Evolutionary conservation across 2,329 filamentous ascomycete species (phyloP), one percentile per base, ranked within the genome.

Genomic region (Myriosclerotinia curreyana): DNA sequence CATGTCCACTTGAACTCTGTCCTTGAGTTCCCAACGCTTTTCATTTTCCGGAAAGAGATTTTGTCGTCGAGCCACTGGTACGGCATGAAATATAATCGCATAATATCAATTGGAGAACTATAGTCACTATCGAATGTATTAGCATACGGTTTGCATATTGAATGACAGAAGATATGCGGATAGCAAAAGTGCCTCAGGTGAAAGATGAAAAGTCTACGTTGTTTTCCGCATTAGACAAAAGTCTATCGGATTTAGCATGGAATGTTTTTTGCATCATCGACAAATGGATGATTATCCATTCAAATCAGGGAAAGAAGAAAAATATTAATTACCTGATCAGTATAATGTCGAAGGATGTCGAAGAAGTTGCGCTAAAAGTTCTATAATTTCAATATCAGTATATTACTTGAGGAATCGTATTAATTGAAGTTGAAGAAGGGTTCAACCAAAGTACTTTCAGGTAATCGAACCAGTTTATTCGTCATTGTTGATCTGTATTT

Each of bases 191-290:
- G 79, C 77, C 78, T 91, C 88, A 91, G 87, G 83, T 83, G 87
- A 90, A 90, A 90, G 88, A 90, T 91, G 88, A 91, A 91, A 90
- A 90, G 87, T 83, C 86, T 83, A 82, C 79, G 74, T 71, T 81
- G 84, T 80, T 78, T 79, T 89, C 85, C 83, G 89, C 84, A 86
- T 84, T 74, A 72, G 72, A 70, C 72, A 72, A 69, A 64, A 71
- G 70, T 67, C 78, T 86, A 34, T 91, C 87, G 81, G 88, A 79
- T 85, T 90, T 90, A 90, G 87, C 87, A 90, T 89, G 85, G 86
- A 89, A 87, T 63, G 61, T 63, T 63, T 86, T 79, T 80, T 80
- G 84, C 86, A 91, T 91, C 88, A 90, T 78, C 78, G 77, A 77
- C 62, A 51, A 40, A 49, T 34, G 46, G 48, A 60, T 54, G 31